A percentile compares a stretch with the other conserved stretches of the same genome.
These are phyloP conservation scores for Maudiozyma saulgeensis DNA, from an alignment of 805 yeast genomes.

Conservation along the genomic window DNA sequence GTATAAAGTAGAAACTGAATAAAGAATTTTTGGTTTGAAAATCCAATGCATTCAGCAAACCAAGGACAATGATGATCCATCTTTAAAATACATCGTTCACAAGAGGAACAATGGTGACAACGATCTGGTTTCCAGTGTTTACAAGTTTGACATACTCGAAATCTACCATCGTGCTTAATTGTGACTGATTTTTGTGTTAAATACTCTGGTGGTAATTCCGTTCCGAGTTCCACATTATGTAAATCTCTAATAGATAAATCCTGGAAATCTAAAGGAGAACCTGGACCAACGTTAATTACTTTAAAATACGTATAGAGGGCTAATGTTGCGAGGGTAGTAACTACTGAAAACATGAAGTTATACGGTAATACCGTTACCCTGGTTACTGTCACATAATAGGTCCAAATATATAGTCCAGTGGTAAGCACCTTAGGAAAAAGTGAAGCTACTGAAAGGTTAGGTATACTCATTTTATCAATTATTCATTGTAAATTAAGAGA, in stretches of 20 bases:
- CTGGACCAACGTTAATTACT: constrained; percentile 49
- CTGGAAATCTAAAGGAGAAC: constrained; percentile 52
- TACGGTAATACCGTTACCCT: constrained; percentile 10
- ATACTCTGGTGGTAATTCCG: constrained; percentile 35
- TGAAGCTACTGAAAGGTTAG: constrained; percentile 3
- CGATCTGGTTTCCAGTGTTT: constrained; percentile 74
- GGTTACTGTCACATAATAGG: constrained; percentile 12
- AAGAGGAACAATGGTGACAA: constrained; percentile 73
- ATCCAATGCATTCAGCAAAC: constrained; percentile 86
- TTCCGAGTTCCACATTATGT: constrained; percentile 20
- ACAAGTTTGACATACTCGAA: constrained; percentile 64
- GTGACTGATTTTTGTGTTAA: constrained; percentile 35
- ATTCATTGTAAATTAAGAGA: too few relatives aligned
- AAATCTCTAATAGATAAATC: constrained; percentile 31
- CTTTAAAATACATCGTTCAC: constrained; percentile 58
- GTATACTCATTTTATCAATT: too few relatives aligned
- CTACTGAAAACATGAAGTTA: not conserved
- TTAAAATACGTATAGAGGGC: constrained; percentile 42
- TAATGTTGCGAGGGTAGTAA: constrained; percentile 4
- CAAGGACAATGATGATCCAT: constrained; percentile 97
- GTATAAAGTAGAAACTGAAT: constrained; percentile 59
- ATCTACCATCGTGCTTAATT: constrained; percentile 50
- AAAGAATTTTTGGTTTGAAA: constrained; percentile 68
- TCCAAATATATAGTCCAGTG: constrained; percentile 14
- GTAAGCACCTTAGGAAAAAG: constrained; percentile 24